Conservation (phyloP, 2,329 filamentous ascomycete species). For the Aureobasidium sp. region DNA sequence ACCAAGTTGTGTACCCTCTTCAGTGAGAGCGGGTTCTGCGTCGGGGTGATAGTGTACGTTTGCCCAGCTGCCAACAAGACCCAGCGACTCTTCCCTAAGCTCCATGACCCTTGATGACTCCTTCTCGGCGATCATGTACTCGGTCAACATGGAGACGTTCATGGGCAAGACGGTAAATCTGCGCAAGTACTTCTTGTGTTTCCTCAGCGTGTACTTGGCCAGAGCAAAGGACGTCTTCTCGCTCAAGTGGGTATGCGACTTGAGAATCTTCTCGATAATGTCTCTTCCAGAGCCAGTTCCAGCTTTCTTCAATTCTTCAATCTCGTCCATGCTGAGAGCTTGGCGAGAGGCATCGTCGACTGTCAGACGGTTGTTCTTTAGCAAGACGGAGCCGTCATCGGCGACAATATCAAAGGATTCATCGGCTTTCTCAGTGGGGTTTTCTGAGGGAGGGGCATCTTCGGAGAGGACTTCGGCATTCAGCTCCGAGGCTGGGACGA, state of each 20-base stretch:
- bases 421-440: constrained; percentile 12
- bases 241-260: constrained; percentile 81
- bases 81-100: constrained; percentile 75
- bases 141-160: constrained; percentile 67
- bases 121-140: constrained; percentile 73
- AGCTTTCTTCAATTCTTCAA: constrained; percentile 64
- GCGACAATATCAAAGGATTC: constrained; percentile 41
- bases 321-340: constrained; percentile 64
- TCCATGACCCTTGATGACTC: constrained; percentile 79
- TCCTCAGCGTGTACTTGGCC: constrained; percentile 92
- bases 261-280: constrained; percentile 84
- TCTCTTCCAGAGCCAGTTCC: constrained; percentile 76
- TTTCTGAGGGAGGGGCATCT: constrained; percentile 36
- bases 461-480: constrained; percentile 68
- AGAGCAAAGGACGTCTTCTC: constrained; percentile 92
- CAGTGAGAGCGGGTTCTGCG: constrained; percentile 16
- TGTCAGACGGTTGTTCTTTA: constrained; percentile 58
- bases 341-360: constrained; percentile 62
- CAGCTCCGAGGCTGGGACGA: constrained; percentile 74
- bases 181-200: constrained; percentile 87
- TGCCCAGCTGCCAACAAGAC: constrained; percentile 76
- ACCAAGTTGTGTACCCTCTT: constrained; percentile 29
- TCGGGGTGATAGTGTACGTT: constrained; percentile 73
- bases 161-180: constrained; percentile 80
- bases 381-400: constrained; percentile 42